Evolutionary conservation across 23 red algal genomes (phyloP).

Genomic region (Gracilaria gracilis): DNA sequence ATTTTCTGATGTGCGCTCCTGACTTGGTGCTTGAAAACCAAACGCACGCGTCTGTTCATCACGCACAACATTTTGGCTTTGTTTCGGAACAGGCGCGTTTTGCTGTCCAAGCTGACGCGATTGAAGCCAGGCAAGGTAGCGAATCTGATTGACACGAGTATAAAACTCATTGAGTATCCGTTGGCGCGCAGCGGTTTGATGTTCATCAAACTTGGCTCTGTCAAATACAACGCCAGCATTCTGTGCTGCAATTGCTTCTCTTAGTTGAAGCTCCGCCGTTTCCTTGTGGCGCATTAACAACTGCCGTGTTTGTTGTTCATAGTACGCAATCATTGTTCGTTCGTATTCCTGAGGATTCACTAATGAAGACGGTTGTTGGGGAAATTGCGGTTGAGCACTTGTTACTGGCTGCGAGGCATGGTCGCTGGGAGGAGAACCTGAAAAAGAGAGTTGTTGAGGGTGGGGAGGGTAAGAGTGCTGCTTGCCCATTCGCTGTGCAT

Average conservation of each 20-base stretch:
- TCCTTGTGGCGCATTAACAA: conserved; percentile 38
- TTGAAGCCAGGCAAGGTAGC: conserved; percentile 34
- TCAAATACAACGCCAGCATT: conserved; percentile 63
- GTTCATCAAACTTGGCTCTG: conserved; percentile 57
- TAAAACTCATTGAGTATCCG: conserved; percentile 51
- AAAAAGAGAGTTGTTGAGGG: not conserved
- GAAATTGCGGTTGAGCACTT: conserved; percentile 11
- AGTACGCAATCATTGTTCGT: conserved; percentile 47
- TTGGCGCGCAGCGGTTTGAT: conserved; percentile 59
- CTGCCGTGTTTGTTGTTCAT: conserved; percentile 54
- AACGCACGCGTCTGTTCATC: not conserved
- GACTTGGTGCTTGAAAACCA: not conserved
- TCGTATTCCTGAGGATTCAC: conserved; percentile 41
- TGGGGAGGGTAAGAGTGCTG: not conserved
- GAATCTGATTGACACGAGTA: conserved; percentile 39
- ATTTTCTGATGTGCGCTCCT: not conserved
- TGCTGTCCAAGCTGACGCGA: conserved; percentile 35
- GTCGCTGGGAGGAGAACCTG: not conserved
- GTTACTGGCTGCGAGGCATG: not conserved
- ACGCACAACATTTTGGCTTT: not conserved
- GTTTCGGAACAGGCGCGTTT: not conserved
- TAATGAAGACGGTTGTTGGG: not conserved
- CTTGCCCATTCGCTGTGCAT: not conserved
- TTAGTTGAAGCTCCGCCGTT: conserved; percentile 33
- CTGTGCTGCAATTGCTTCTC: conserved; percentile 55